A percentile compares a stretch with the other conserved stretches of the same genome.
Evolutionary conservation across 306 rosid genomes (phyloP).

Genomic region (Citrullus amarus): DNA sequence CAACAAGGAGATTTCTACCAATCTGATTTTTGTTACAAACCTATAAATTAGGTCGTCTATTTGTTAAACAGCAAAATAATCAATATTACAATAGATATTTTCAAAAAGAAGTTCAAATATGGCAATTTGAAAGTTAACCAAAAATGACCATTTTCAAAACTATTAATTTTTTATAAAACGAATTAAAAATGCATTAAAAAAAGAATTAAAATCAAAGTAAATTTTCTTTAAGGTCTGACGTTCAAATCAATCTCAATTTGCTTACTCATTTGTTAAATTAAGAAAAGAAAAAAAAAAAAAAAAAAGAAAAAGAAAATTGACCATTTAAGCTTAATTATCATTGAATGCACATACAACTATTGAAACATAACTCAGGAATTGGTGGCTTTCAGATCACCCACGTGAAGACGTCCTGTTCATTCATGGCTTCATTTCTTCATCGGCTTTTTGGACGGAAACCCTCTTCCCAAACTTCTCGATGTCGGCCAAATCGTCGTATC

Average conservation of each 20-base stretch:
- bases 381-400: slow-evolving; percentile 20
- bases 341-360: background rate
- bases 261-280: too few species aligned
- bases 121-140: background rate
- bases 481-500: slow-evolving; percentile 28
- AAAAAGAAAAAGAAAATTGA: background rate
- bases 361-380: background rate
- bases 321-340: background rate
- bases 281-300: too few species aligned
- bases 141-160: too few species aligned
- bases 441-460: slow-evolving; percentile 86
- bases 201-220: too few species aligned
- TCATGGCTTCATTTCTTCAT: slow-evolving; percentile 90
- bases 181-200: too few species aligned
- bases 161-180: too few species aligned
- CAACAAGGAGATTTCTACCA: background rate
- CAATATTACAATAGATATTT: too few species aligned
- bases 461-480: slow-evolving; percentile 65
- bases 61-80: background rate
- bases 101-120: too few species aligned
- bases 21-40: too few species aligned
- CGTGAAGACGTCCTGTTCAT: slow-evolving; percentile 66
- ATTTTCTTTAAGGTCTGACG: too few species aligned
- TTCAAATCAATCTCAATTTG: too few species aligned
- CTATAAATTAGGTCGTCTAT: background rate